Conservation (phyloP, 2,329 filamentous ascomycete species). For the Clarireedia sp. region DNA sequence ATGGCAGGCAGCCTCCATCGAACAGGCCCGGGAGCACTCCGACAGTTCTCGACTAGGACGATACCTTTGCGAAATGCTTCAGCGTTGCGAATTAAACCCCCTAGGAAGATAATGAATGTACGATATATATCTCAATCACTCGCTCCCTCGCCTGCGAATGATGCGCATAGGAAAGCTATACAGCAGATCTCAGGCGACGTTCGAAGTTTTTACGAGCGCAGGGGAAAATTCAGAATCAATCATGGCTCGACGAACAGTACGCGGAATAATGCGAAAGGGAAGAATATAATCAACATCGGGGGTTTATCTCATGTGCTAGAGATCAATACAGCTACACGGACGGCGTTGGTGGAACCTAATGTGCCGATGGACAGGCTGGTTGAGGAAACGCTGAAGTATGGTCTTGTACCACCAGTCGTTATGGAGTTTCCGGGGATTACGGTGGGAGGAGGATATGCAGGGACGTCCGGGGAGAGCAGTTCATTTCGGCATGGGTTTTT, state of each 20-base stretch:
- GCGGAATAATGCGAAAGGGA: slow-evolving; percentile 33
- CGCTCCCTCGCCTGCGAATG: slow-evolving; percentile 11
- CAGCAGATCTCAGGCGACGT: slow-evolving; percentile 38
- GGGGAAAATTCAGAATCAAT: slow-evolving; percentile 45
- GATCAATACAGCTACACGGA: slow-evolving; percentile 35
- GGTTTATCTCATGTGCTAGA: slow-evolving; percentile 38
- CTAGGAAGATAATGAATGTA: neutral
- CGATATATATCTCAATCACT: neutral
- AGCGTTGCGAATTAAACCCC: neutral
- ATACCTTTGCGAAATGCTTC: neutral
- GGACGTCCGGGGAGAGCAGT: slow-evolving; percentile 59
- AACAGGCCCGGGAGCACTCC: neutral
- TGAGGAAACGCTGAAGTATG: slow-evolving; percentile 44
- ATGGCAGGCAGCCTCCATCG: neutral
- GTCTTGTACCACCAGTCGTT: slow-evolving; percentile 55
- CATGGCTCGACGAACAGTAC: slow-evolving; percentile 51
- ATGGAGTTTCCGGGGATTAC: slow-evolving; percentile 69
- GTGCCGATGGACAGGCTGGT: slow-evolving; percentile 60
- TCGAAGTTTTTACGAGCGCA: slow-evolving; percentile 38
- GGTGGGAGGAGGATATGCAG: slow-evolving; percentile 57
- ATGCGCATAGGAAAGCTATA: slow-evolving; percentile 35
- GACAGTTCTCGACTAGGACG: neutral
- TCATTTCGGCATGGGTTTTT: slow-evolving; percentile 61
- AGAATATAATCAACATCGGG: slow-evolving; percentile 40
- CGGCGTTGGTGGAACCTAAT: slow-evolving; percentile 55